Percentiles rank a stretch among this genome's conserved stretches.
phyloP scores from a whole-genome alignment of 2,329 filamentous ascomycete genomes.

The Aspergillus sergii region DNA sequence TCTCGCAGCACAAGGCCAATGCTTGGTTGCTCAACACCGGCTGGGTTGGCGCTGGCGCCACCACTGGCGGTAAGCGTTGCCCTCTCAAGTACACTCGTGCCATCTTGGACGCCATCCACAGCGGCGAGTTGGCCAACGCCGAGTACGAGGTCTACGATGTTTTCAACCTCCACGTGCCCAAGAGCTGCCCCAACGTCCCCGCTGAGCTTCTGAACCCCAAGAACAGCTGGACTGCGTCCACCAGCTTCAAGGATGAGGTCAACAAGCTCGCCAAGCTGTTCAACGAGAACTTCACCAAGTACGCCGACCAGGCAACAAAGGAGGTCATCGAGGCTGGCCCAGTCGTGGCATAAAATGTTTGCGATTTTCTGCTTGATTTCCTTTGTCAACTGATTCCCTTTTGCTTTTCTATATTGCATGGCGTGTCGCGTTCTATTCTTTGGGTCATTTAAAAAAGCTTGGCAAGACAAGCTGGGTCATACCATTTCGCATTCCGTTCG shows the following conservation, averaged over 20 bases:
- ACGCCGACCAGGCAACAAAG: conserved; percentile 77
- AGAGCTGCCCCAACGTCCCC: conserved; percentile 84
- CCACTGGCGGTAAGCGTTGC: conserved; percentile 93
- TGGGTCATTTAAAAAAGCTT: conserved; percentile 16
- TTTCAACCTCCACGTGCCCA: conserved; percentile 97
- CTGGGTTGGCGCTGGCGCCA: conserved; percentile 90
- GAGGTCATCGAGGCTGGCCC: conserved; percentile 67
- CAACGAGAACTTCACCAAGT: conserved; percentile 97
- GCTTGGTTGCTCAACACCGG: conserved; percentile 99
- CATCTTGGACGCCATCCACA: conserved; percentile 98
- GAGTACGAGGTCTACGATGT: conserved; percentile 95
- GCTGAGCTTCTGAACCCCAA: conserved; percentile 91
- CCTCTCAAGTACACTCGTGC: conserved; percentile 98
- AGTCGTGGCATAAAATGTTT: conserved; percentile 26
- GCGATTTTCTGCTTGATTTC: conserved; percentile 5
- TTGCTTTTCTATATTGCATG: conserved; percentile 35
- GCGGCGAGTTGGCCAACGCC: conserved; percentile 86
- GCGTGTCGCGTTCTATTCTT: conserved; percentile 28
- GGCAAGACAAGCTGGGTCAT: conserved; percentile 13
- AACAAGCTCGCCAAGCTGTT: conserved; percentile 88
- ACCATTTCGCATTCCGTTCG: conserved; percentile 5
- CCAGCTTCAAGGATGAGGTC: conserved; percentile 83
- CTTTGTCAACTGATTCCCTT: conserved; percentile 21
- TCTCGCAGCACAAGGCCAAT: conserved; percentile 89
- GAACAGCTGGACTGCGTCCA: conserved; percentile 84